Evolutionary conservation across 2,329 filamentous ascomycete species (phyloP), one percentile per base, ranked within the genome.

Genomic region (Diaporthe longicolla): DNA sequence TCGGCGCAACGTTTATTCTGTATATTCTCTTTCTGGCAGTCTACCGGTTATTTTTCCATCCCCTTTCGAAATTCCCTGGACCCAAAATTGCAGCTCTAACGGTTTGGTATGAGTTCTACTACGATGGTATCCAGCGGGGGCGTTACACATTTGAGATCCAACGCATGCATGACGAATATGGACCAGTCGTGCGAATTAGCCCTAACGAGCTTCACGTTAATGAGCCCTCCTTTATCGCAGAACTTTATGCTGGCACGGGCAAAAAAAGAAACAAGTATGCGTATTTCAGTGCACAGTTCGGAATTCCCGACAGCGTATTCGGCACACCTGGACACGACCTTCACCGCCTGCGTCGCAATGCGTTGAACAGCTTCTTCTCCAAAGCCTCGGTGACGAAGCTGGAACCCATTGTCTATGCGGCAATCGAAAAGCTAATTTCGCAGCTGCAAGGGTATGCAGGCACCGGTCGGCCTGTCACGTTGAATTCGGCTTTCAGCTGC

Each of bases 191-290:
- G 17, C 71, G 71, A 13, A 72, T 72, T 45, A 72, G 48, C n/a
- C 71, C 71, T 13, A 32, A 72, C 45, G 71, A 72, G 50, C 43
- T 72, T 40, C 70, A 72, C 35, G 63, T 58, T 48, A 72, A 45
- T 55, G 70, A 72, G 29, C 35, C 59, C 9, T 29, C 37, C 19
- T 72, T 72, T 21, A 45, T 55, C 35, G 70, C 65, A 32, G 58
- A 72, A 24, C 55, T 72, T 4, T 72, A 52, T 65, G 32, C 70
- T 11, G 32, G 21, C n/a, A 45, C 24, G 24, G 32, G 32, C 15
- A 58, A 59, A 11, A 72, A 72, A 24, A 32, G 70, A 17, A 35
- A 72, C 48, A 72, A 72, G 48, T 59, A 69, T 9, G 26, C 43
- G 13, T 52, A 45, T 21, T 68, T 72, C 54, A 54, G 43, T 43